Evolutionary conservation across 2,329 filamentous ascomycete genomes (phyloP), one percentile per base, ranked within the genome.

Genomic region (Trichoderma brevicompactum): DNA sequence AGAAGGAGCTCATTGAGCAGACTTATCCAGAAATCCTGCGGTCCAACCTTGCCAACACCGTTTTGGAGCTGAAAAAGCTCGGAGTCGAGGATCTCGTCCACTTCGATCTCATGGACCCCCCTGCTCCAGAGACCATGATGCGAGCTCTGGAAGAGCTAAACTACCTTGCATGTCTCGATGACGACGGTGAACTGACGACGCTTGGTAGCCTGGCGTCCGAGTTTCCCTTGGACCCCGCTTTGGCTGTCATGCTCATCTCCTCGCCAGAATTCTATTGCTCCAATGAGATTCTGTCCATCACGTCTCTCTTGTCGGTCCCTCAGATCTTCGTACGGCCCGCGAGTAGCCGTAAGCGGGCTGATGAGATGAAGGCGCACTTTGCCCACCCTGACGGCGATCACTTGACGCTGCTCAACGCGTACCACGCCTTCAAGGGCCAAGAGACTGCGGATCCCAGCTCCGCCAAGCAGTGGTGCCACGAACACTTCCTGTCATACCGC

Each of bases 251-350:
- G 95, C 85, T 99, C 65, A 97, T 99, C 77, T 94, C 91, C 10
- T 97, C 94, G 7, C 94, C 95, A 10, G 95, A 99, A 75, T 99
- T 99, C 79, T 96, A 95, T 81, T 99, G 95, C 83, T 97, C 94
- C 52, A 98, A 98, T 78, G 95, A 99, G 81, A 95, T 99, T 46
- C 85, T 99, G 13, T 98, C 95, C 48, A 91, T 99, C 72, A 97
- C 94, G 1, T 91, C 95, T 1, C 86, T 99, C 10, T 87, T 99
- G 19, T 98, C 94, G 0, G 95, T 98, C 10, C 95, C 95, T 0
- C 92, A 97, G 76, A 87, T 98, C 67, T 99, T 97, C 75, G 87
- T 96, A 36, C 92, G 95, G 8, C 95, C 95, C 1, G 90, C 91
- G 55, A 88, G 86, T 73, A 89, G 92, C 71, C 89, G 94, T 68